Evolutionary conservation across 306 rosid species (phyloP).

Genomic region (Datisca glomerata): DNA sequence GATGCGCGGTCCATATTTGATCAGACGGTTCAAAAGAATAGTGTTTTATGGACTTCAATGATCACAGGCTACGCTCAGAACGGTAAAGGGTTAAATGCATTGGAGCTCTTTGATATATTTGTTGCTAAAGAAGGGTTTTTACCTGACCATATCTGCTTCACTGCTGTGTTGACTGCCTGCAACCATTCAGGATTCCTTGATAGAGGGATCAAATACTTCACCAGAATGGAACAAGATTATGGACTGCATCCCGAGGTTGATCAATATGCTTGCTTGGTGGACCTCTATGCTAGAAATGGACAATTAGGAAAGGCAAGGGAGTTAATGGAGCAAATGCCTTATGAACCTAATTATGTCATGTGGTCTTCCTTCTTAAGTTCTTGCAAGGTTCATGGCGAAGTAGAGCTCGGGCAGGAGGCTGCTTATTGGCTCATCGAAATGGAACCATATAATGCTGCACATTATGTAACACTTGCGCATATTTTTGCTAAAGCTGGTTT

Average conservation of each 20-base stretch:
- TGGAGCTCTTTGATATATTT: slow-evolving; percentile 41
- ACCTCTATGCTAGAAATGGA: slow-evolving; percentile 58
- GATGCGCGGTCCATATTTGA: slow-evolving; percentile 35
- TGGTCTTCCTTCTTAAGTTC: slow-evolving; percentile 48
- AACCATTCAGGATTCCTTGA: slow-evolving; percentile 47
- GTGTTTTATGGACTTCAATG: slow-evolving; percentile 48
- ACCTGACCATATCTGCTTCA: slow-evolving; percentile 45
- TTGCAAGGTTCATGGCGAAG: slow-evolving; percentile 43
- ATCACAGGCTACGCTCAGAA: slow-evolving; percentile 54
- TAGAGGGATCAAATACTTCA: slow-evolving; percentile 40
- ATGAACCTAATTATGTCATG: slow-evolving; percentile 37
- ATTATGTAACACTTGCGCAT: slow-evolving; percentile 42
- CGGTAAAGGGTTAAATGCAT: slow-evolving; percentile 45
- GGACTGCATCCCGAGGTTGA: slow-evolving; percentile 34
- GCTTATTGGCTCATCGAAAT: slow-evolving; percentile 36
- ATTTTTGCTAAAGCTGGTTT: slow-evolving; percentile 45
- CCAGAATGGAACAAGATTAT: slow-evolving; percentile 30
- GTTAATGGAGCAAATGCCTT: slow-evolving; percentile 51
- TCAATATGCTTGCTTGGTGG: slow-evolving; percentile 56
- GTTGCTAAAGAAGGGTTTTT: slow-evolving; percentile 22
- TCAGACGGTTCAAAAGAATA: slow-evolving; percentile 29
- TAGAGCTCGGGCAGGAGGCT: slow-evolving; percentile 47
- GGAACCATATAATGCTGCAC: slow-evolving; percentile 40
- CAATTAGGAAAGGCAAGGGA: slow-evolving; percentile 38
- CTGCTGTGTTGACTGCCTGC: slow-evolving; percentile 52